phyloP scores from a whole-genome alignment of 208 protist genomes.

The Trypanosoma rangeli region DNA sequence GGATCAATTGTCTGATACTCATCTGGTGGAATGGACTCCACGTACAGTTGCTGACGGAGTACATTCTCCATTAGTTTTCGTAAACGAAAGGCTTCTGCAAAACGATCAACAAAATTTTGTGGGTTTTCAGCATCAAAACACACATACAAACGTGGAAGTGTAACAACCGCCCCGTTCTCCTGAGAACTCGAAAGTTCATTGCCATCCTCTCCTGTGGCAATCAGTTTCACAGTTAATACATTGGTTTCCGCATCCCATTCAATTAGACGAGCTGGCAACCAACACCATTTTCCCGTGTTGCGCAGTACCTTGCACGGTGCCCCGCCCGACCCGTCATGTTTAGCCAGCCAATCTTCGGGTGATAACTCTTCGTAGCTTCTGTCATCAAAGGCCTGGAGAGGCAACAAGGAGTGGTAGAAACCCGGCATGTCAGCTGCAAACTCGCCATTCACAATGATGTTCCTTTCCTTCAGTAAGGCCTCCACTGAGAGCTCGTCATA shows the following conservation, averaged over 20 bases:
- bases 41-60: slow-evolving; percentile 88
- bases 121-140: slow-evolving; percentile 94
- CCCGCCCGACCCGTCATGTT: slow-evolving; percentile 29
- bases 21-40: slow-evolving; percentile 95
- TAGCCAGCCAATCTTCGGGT: slow-evolving; percentile 65
- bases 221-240: slow-evolving; percentile 36
- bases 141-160: slow-evolving; percentile 82
- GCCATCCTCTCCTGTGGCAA: slow-evolving; percentile 13
- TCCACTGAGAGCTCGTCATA: slow-evolving; percentile 65
- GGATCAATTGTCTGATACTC: slow-evolving; percentile 82
- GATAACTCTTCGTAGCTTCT: slow-evolving; percentile 83
- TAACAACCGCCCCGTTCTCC: slow-evolving; percentile 5
- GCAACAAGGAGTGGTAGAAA: slow-evolving; percentile 74
- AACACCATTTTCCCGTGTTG: slow-evolving; percentile 29
- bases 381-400: slow-evolving; percentile 93
- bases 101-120: slow-evolving; percentile 85
- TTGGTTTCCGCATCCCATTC: slow-evolving; percentile 35
- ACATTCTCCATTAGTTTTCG: slow-evolving; percentile 74
- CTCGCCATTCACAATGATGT: slow-evolving; percentile 44
- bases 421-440: slow-evolving; percentile 17
- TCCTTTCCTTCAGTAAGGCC: slow-evolving; percentile 65
- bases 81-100: slow-evolving; percentile 76
- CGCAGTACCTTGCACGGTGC: slow-evolving; percentile 52
- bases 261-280: slow-evolving; percentile 33
- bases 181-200: background rate